These are phyloP conservation scores for Pulveroboletus sp. DNA, from an alignment of 768 basidiomycete species.

Conservation along the genomic window DNA sequence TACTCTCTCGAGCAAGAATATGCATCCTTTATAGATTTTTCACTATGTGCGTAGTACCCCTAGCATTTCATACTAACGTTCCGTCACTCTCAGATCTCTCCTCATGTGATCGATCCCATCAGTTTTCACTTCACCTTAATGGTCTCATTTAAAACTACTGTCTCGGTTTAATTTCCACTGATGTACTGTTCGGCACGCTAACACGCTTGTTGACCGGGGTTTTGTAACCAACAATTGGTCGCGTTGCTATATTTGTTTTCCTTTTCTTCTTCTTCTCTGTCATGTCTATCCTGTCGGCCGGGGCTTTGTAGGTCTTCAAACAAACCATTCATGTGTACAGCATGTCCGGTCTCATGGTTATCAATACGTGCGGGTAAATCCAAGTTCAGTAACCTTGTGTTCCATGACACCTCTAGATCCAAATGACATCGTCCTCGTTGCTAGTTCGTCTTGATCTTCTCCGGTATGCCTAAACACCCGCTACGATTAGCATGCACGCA, in stretches of 20 bases:
- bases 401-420: no score
- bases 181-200: not conserved
- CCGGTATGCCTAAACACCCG: constrained; percentile 1
- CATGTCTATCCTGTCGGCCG: not conserved
- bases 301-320: constrained; percentile 12
- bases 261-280: no score
- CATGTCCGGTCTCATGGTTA: not conserved
- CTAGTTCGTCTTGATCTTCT: constrained; percentile 29
- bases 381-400: not conserved
- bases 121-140: not conserved
- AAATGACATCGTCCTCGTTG: not conserved
- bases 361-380: not conserved
- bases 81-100: not conserved
- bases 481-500: not conserved
- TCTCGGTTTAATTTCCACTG: not conserved
- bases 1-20: not conserved
- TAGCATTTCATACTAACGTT: not conserved
- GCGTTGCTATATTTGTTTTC: not conserved
- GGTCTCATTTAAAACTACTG: not conserved
- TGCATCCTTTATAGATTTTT: not conserved
- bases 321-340: constrained; percentile 4
- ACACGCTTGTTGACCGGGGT: constrained; percentile 2
- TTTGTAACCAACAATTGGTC: constrained; percentile 10
- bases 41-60: constrained; percentile 3
- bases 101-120: not conserved